Conservation (phyloP, 768 basidiomycete species). For the Russula foetens region DNA sequence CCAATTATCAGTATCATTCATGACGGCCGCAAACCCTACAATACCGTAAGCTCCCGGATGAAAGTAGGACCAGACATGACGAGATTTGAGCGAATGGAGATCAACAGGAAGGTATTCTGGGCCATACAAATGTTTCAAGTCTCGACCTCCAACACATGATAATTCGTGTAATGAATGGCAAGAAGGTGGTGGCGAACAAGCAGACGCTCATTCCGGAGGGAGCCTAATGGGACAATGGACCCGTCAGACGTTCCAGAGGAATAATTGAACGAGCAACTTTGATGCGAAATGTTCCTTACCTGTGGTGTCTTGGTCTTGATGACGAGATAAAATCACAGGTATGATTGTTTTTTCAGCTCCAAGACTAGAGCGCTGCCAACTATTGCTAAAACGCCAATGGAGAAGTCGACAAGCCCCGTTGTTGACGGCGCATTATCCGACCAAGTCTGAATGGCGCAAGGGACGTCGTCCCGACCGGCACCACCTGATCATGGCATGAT, state of each 20-base stretch:
- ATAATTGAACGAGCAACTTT: neutral
- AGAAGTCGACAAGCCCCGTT: neutral
- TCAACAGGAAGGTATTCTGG: neutral
- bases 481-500: neutral
- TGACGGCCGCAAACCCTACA: neutral
- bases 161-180: neutral
- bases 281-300: neutral
- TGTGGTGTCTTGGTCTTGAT: neutral
- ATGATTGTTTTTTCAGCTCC: neutral
- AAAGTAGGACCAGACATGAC: neutral
- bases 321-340: neutral
- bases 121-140: neutral
- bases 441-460: neutral
- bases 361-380: neutral
- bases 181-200: neutral
- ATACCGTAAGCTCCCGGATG: neutral
- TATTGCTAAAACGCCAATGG: neutral
- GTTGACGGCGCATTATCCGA: neutral
- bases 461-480: neutral
- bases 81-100: neutral
- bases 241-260: neutral
- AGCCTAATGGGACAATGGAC: neutral
- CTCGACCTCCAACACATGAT: neutral
- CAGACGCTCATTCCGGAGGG: neutral
- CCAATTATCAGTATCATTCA: neutral